These are phyloP conservation scores for Schizonepeta tenuifolia DNA, from an alignment of 257 asterid species.

Conservation along the genomic window DNA sequence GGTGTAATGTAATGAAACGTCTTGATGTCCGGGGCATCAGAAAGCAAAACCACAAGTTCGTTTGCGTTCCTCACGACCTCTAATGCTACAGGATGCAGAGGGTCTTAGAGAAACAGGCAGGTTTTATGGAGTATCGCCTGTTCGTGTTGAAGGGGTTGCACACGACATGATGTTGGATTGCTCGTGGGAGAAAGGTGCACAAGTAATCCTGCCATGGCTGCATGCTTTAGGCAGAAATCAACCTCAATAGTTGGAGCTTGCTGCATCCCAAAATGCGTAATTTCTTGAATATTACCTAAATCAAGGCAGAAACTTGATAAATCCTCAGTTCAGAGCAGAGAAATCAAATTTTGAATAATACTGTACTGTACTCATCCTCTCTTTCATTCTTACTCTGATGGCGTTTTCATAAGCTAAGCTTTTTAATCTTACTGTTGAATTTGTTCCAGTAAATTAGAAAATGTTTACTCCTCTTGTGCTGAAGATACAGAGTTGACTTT, in stretches of 20 bases:
- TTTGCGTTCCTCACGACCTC: not conserved
- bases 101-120: conserved; percentile 84
- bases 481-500: not conserved
- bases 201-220: conserved; percentile 67
- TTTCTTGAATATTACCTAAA: not conserved
- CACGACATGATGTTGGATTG: conserved; percentile 92
- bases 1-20: not conserved
- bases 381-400: too few relatives aligned
- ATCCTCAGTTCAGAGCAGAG: not conserved
- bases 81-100: conserved; percentile 57
- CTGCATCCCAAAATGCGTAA: not conserved
- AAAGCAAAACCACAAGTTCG: not conserved
- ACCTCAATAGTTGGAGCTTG: conserved; percentile 5
- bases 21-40: not conserved
- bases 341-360: not conserved
- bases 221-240: conserved; percentile 30
- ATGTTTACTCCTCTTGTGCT: too few relatives aligned
- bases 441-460: too few relatives aligned
- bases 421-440: too few relatives aligned
- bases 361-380: too few relatives aligned
- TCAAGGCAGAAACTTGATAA: not conserved
- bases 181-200: conserved; percentile 80
- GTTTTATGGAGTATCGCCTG: conserved; percentile 62
- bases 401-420: too few relatives aligned
- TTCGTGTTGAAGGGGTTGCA: conserved; percentile 72